Percentiles rank a stretch among this genome's conserved stretches.
Evolutionary conservation across 768 basidiomycete genomes (phyloP).

Genomic region (Thelephora ganbajun): DNA sequence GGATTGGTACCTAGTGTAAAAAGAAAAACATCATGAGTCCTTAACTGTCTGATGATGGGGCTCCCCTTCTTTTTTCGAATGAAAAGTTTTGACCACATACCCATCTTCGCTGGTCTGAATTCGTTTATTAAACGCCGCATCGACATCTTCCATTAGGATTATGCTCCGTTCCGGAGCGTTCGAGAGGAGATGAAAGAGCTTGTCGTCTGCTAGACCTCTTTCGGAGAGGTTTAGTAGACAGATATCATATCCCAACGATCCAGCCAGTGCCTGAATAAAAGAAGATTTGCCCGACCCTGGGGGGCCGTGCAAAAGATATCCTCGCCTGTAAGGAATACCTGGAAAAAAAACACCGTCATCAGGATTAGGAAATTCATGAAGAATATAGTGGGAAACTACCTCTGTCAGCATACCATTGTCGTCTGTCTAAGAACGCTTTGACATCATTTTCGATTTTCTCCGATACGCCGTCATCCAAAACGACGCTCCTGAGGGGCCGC

Average conservation of each 20-base stretch:
- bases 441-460: slow-evolving; percentile 76
- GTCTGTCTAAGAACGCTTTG: slow-evolving; percentile 64
- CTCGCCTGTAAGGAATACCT: slow-evolving; percentile 96
- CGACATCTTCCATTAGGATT: slow-evolving; percentile 93
- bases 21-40: too few species aligned
- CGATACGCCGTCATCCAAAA: slow-evolving; percentile 70
- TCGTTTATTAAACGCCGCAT: slow-evolving; percentile 92
- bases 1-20: slow-evolving; percentile 61
- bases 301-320: slow-evolving; percentile 90
- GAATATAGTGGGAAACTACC: slow-evolving; percentile 31
- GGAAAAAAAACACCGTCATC: neutral
- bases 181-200: slow-evolving; percentile 83
- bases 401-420: slow-evolving; percentile 93
- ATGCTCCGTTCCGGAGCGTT: slow-evolving; percentile 89
- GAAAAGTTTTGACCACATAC: slow-evolving; percentile 30
- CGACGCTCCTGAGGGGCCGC: slow-evolving; percentile 78
- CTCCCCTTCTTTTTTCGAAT: slow-evolving; percentile 5
- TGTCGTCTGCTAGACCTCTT: slow-evolving; percentile 92
- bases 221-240: slow-evolving; percentile 93
- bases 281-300: slow-evolving; percentile 98
- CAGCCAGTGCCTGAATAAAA: slow-evolving; percentile 95
- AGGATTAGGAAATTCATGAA: neutral
- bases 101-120: slow-evolving; percentile 87
- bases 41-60: slow-evolving; percentile 5
- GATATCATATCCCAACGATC: slow-evolving; percentile 86